Percentiles rank a stretch among this genome's conserved stretches.
Evolutionary conservation across 2,329 filamentous ascomycete species (phyloP).

Genomic region (Xylaria sp.): DNA sequence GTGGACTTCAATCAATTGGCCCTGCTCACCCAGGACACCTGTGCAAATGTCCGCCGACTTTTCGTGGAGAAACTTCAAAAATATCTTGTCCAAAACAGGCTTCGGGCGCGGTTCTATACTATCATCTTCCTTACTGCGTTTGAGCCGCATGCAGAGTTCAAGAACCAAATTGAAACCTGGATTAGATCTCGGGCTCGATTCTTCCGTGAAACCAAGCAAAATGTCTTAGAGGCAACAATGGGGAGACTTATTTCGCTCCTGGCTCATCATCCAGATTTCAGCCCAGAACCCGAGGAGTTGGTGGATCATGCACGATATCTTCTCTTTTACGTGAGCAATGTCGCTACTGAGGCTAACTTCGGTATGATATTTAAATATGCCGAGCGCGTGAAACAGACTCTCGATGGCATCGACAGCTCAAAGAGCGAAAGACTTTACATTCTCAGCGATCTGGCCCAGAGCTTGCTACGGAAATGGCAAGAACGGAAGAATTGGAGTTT

Average conservation of each 20-base stretch:
- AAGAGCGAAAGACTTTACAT: slow-evolving; percentile 83
- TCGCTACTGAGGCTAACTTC: slow-evolving; percentile 88
- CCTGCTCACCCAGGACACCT: slow-evolving; percentile 81
- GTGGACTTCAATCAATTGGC: slow-evolving; percentile 84
- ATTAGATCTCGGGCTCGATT: slow-evolving; percentile 81
- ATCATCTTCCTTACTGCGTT: slow-evolving; percentile 92
- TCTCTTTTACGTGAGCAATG: slow-evolving; percentile 84
- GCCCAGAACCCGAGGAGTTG: slow-evolving; percentile 72
- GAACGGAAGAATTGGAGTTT: slow-evolving; percentile 88
- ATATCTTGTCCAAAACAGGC: slow-evolving; percentile 78
- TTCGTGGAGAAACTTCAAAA: slow-evolving; percentile 92
- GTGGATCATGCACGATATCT: slow-evolving; percentile 89
- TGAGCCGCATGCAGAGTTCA: slow-evolving; percentile 81
- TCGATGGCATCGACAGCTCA: slow-evolving; percentile 77
- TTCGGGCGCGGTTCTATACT: slow-evolving; percentile 84
- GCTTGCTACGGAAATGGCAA: slow-evolving; percentile 84
- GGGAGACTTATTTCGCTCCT: slow-evolving; percentile 86
- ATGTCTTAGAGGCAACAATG: slow-evolving; percentile 82
- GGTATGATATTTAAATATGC: slow-evolving; percentile 91
- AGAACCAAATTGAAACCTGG: slow-evolving; percentile 84
- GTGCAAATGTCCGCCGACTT: slow-evolving; percentile 76
- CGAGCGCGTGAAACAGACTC: slow-evolving; percentile 90
- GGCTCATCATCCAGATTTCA: slow-evolving; percentile 94
- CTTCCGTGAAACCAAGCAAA: slow-evolving; percentile 69
- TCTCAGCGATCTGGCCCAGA: slow-evolving; percentile 86